Conservation (phyloP, 352 stramenopile genomes). For the Pythium folliculosum region DNA sequence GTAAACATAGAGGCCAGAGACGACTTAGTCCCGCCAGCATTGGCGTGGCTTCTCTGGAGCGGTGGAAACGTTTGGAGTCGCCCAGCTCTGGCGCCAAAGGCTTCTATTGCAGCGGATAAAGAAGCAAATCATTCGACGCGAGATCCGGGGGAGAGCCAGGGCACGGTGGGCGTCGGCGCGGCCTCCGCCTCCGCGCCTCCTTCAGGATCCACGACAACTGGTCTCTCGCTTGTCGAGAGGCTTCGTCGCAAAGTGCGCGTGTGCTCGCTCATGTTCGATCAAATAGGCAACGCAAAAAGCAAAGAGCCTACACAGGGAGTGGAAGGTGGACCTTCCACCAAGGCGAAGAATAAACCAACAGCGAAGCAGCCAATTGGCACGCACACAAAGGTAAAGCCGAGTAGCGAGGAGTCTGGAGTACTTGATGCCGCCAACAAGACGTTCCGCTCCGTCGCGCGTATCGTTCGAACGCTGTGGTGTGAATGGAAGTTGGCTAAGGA, state of each 20-base stretch:
- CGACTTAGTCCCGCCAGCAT: not conserved
- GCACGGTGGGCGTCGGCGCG: no score
- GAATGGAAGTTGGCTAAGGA: conserved; percentile 45
- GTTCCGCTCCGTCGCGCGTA: conserved; percentile 22
- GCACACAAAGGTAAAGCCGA: not conserved
- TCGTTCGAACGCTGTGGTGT: conserved; percentile 43
- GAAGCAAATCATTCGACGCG: no score
- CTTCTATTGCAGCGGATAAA: no score
- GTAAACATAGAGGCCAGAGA: not conserved
- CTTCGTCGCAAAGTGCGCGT: conserved; percentile 38
- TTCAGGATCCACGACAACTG: not conserved
- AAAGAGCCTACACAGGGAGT: not conserved
- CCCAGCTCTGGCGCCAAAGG: not conserved
- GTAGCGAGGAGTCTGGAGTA: not conserved
- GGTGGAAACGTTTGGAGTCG: not conserved
- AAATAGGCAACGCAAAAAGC: not conserved
- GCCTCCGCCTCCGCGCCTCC: no score
- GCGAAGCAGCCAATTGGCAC: not conserved
- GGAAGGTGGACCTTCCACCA: not conserved
- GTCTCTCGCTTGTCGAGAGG: conserved; percentile 31
- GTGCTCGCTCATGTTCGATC: conserved; percentile 33
- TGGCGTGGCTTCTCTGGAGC: not conserved
- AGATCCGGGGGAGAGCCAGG: no score
- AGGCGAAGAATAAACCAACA: not conserved
- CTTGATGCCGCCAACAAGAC: not conserved